Percentiles rank a stretch among this genome's conserved stretches.
Conservation (phyloP, 2,329 filamentous ascomycete species). For the Sarocladium kiliense region DNA sequence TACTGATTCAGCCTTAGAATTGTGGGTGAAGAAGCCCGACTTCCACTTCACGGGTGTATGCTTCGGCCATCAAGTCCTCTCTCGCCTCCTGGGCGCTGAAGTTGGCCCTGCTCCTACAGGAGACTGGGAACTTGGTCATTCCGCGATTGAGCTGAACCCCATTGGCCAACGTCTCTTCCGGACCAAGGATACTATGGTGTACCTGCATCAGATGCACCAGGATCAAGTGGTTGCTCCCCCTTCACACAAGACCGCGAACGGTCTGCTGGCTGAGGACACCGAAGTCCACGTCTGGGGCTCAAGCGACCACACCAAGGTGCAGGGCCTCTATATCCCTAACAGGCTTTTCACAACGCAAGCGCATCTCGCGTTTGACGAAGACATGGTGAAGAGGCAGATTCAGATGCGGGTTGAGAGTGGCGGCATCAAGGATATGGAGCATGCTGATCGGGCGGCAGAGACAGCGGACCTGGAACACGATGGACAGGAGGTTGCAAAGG, state of each 20-base stretch:
- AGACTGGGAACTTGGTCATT: conserved; percentile 69
- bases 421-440: conserved; percentile 58
- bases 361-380: conserved; percentile 69
- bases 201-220: conserved; percentile 75
- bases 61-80: conserved; percentile 77
- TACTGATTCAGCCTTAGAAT: conserved; percentile 29
- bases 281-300: conserved; percentile 54
- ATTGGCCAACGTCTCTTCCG: conserved; percentile 66
- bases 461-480: conserved; percentile 63
- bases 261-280: conserved; percentile 29
- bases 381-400: conserved; percentile 63
- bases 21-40: conserved; percentile 45
- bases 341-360: conserved; percentile 71
- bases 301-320: conserved; percentile 61
- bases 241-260: conserved; percentile 35
- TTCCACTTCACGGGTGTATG: conserved; percentile 67
- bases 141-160: conserved; percentile 56
- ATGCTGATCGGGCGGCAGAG: conserved; percentile 56
- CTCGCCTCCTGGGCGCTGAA: conserved; percentile 62
- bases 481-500: conserved; percentile 59
- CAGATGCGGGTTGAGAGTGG: conserved; percentile 50
- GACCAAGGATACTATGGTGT: conserved; percentile 40
- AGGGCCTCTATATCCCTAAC: conserved; percentile 66
- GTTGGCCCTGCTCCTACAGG: conserved; percentile 60
- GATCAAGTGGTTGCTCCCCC: conserved; percentile 65